A percentile compares a stretch with the other conserved stretches of the same genome.
These are phyloP conservation scores for Raffaelea albimanens DNA, from an alignment of 2,329 filamentous ascomycete species.

Conservation along the genomic window DNA sequence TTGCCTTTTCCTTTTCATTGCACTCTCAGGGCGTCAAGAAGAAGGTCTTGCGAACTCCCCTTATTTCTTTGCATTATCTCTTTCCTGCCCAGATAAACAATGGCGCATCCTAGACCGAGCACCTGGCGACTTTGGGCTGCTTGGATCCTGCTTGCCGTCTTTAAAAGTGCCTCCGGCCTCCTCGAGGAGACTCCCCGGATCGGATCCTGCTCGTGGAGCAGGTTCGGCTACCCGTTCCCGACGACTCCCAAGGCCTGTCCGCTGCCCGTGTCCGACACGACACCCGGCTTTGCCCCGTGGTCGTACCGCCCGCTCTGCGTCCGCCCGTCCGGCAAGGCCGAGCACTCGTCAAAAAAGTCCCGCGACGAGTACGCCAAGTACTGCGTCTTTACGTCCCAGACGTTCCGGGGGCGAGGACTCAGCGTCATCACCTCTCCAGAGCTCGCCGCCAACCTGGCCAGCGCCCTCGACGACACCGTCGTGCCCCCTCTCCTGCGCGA, in stretches of 20 bases:
- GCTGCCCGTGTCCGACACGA: conserved; percentile 3
- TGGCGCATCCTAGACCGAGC: too few relatives aligned
- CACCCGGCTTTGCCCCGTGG: conserved; percentile 10
- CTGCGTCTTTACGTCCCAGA: conserved; percentile 16
- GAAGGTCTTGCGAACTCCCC: too few relatives aligned
- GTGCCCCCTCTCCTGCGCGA: conserved; percentile 7
- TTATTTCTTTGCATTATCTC: too few relatives aligned
- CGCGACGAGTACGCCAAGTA: conserved; percentile 7
- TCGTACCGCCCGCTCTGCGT: conserved; percentile 13
- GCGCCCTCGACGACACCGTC: conserved; percentile 14
- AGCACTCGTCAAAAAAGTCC: too few relatives aligned
- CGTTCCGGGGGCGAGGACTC: conserved; percentile 16
- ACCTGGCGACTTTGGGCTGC: too few relatives aligned
- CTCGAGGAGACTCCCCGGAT: neutral
- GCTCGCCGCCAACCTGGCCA: conserved; percentile 13
- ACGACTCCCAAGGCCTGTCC: conserved; percentile 4
- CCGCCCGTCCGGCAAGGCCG: conserved; percentile 5
- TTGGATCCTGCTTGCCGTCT: too few relatives aligned
- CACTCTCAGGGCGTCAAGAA: too few relatives aligned
- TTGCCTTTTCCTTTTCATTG: too few relatives aligned
- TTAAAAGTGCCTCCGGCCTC: too few relatives aligned
- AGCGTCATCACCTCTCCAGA: conserved; percentile 17
- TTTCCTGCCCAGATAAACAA: too few relatives aligned
- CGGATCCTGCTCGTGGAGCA: conserved; percentile 7
- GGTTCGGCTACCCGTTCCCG: conserved; percentile 5